phyloP scores from a whole-genome alignment of 2,329 filamentous ascomycete genomes.

The Neoascochyta sp. region DNA sequence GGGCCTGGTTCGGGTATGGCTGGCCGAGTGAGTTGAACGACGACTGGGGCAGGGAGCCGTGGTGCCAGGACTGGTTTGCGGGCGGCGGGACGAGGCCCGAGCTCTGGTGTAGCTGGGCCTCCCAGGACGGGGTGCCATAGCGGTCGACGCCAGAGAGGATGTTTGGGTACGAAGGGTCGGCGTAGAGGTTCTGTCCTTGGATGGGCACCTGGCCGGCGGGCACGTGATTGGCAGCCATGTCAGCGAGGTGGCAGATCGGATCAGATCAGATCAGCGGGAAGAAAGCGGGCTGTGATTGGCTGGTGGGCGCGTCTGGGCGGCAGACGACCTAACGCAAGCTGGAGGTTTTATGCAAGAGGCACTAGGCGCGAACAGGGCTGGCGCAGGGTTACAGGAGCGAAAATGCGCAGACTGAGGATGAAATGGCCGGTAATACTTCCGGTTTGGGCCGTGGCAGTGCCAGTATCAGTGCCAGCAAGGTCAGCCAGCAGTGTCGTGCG shows the following conservation, averaged over 20 bases:
- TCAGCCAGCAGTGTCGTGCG: constrained; percentile 26
- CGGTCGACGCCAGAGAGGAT: constrained; percentile 30
- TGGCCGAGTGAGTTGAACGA: constrained; percentile 22
- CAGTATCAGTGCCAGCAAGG: no score
- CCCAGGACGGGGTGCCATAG: constrained; percentile 30
- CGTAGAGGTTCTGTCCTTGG: constrained; percentile 33
- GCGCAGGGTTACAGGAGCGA: constrained; percentile 27
- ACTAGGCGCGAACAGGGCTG: constrained; percentile 35
- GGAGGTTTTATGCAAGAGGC: constrained; percentile 28
- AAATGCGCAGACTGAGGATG: constrained; percentile 22
- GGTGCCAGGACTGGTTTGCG: constrained; percentile 24
- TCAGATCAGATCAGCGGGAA: no score
- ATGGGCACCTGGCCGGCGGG: constrained; percentile 31
- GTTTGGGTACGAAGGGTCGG: constrained; percentile 28
- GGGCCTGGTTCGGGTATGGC: constrained; percentile 20
- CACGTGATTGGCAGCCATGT: constrained; percentile 40
- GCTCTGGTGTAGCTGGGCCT: constrained; percentile 26
- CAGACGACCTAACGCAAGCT: no score
- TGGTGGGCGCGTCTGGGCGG: constrained; percentile 11
- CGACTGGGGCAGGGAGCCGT: constrained; percentile 24
- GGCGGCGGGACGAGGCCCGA: constrained; percentile 16
- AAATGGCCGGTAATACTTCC: constrained; percentile 36
- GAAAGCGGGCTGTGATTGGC: constrained; percentile 33
- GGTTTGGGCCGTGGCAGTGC: constrained; percentile 23
- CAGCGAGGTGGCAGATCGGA: no score